These are phyloP conservation scores for Pholiota adiposa DNA, from an alignment of 1,284 basidiomycete species.

Conservation along the genomic window DNA sequence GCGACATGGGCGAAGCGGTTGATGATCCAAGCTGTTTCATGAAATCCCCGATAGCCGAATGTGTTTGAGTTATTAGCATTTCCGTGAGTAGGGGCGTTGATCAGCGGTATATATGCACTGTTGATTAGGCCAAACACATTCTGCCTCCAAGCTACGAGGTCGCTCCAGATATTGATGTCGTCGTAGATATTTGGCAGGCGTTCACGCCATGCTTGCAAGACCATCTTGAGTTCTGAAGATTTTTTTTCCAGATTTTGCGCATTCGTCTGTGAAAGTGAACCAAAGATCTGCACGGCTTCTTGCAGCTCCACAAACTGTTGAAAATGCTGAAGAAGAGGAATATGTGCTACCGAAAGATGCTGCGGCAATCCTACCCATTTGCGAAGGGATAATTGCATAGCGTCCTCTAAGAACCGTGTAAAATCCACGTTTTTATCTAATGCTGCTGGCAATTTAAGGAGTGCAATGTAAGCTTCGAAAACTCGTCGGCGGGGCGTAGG, in stretches of 20 bases:
- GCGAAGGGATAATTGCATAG: conserved; percentile 93
- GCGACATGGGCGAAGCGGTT: conserved; percentile 99
- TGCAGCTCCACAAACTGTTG: conserved; percentile 99
- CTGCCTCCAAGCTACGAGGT: conserved; percentile 97
- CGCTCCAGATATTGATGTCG: conserved; percentile 99
- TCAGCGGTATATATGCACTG: conserved; percentile 93
- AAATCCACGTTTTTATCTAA: conserved; percentile 82
- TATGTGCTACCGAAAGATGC: conserved; percentile 88
- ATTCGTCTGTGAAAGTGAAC: conserved; percentile 86
- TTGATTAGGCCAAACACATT: conserved; percentile 96
- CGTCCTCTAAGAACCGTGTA: conserved; percentile 89
- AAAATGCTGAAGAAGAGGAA: conserved; percentile 96
- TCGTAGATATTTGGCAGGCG: conserved; percentile 95
- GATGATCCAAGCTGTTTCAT: conserved; percentile 99
- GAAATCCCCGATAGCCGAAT: conserved; percentile 97
- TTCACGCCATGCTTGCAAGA: conserved; percentile 97
- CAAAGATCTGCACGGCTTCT: conserved; percentile 95
- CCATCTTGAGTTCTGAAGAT: conserved; percentile 94
- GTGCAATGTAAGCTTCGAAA: conserved; percentile 93
- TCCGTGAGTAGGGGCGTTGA: conserved; percentile 56
- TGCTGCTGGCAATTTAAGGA: conserved; percentile 70
- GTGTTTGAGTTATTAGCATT: conserved; percentile 74
- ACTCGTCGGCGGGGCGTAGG: conserved; percentile 93
- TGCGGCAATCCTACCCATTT: conserved; percentile 95
- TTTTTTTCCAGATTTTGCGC: conserved; percentile 93